Base-by-base conservation (phyloP, 768 basidiomycete species). In the Mycena capillaripes region DNA sequence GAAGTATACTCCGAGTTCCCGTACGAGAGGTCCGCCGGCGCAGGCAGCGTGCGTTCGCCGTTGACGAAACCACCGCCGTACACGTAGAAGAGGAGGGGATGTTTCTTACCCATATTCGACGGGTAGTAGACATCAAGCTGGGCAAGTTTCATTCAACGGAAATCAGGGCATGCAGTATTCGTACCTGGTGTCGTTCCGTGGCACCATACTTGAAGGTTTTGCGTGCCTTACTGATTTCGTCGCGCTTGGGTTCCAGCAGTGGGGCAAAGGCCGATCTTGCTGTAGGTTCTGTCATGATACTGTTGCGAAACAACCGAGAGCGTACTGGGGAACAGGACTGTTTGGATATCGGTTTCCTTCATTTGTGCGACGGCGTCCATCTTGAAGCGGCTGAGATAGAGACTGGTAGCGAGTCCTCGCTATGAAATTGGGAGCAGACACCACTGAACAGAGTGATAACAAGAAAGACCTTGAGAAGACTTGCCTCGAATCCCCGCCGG, bases 71-170 rank as follows among this genome's bases (percentile, higher is more conserved):
- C 91, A 2, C 92, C 92, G 1, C 92, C 92, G 71, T 94, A 93
- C 48, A 89, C 70, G 80, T 88, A 93, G 79, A 93, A 87, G 29
- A 93, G 80, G 25, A 93, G 82, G 0, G 90, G 89, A 27, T 76
- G 76, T 23, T 69, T 64, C 8, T 77, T 75, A 14, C 76, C 69
- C 7, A 78, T 58, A 3, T 81, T 42, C 2, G 82, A 72, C 0
- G 90, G 92, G 75, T 91, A 93, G 78, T 93, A 94, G 0, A 93
- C 82, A 74, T 93, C 92, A 36, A 93, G 86, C 91, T 93, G 27
- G 71, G 19, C 34, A 30, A 8, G 4, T 16, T 60, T 32, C 4
- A 32, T 17, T n/a, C 34, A 53, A 27, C 17, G 4, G 27, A 14
- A 69, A 44, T 17, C 14, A 10, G n/a, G n/a, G 52, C 14, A n/a